Percentiles rank a stretch among this genome's conserved stretches.
phyloP scores from a whole-genome alignment of 768 basidiomycete genomes.

The Mycena latifolia region DNA sequence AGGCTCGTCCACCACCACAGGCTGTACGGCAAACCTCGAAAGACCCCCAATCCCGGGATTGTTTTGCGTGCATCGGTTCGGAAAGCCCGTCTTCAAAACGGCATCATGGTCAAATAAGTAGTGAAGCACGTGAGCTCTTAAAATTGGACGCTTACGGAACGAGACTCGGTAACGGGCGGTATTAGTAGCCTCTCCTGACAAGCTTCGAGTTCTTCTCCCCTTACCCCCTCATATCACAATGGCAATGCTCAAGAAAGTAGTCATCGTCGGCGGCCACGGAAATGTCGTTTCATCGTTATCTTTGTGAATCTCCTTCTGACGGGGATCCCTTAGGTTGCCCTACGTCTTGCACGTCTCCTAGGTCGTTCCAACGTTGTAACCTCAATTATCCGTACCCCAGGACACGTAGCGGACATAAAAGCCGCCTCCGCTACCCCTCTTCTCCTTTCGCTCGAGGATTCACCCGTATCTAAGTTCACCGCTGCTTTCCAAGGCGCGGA shows the following conservation, averaged over 20 bases:
- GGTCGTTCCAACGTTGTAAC: slow-evolving; percentile 10
- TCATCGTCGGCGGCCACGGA: slow-evolving; percentile 69
- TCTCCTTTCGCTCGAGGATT: slow-evolving; percentile 69
- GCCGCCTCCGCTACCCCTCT: slow-evolving; percentile 57
- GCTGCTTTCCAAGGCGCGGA: slow-evolving; percentile 54
- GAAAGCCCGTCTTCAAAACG: too few relatives aligned
- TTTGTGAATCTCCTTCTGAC: background rate
- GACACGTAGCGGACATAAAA: slow-evolving; percentile 62
- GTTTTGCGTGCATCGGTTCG: too few relatives aligned
- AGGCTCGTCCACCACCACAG: too few relatives aligned
- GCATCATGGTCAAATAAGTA: too few relatives aligned
- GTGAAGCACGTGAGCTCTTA: too few relatives aligned
- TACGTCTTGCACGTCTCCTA: slow-evolving; percentile 24
- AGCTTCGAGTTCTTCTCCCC: too few relatives aligned
- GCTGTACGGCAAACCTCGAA: too few relatives aligned
- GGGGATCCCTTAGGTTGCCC: slow-evolving; percentile 21
- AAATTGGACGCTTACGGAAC: too few relatives aligned
- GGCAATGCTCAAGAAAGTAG: slow-evolving; percentile 56
- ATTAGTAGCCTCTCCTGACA: too few relatives aligned
- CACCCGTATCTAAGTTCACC: slow-evolving; percentile 58
- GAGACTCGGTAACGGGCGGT: too few relatives aligned
- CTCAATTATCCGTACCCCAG: slow-evolving; percentile 66
- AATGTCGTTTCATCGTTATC: slow-evolving; percentile 44
- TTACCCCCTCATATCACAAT: too few relatives aligned
- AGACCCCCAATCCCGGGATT: too few relatives aligned